Evolutionary conservation across 768 basidiomycete species (phyloP).

Genomic region (Cystofilobasidium capitatum): DNA sequence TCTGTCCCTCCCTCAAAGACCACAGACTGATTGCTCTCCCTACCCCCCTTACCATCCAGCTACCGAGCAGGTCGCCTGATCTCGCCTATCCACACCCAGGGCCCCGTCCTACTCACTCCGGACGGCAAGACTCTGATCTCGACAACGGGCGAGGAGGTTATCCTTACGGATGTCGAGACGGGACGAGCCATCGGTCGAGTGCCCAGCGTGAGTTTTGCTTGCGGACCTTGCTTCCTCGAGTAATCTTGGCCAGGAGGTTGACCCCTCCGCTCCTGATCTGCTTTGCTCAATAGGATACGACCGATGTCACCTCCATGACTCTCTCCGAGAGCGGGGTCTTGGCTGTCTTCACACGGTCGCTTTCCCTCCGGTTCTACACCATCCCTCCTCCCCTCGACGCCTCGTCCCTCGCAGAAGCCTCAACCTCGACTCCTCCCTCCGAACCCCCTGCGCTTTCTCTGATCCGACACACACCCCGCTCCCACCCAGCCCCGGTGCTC

Average conservation of each 20-base stretch:
- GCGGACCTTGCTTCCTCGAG: background rate
- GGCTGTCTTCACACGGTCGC: slow-evolving; percentile 67
- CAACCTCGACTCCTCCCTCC: slow-evolving; percentile 35
- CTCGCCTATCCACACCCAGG: slow-evolving; percentile 74
- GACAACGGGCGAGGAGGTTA: slow-evolving; percentile 73
- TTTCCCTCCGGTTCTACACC: slow-evolving; percentile 73
- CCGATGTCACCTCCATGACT: slow-evolving; percentile 72
- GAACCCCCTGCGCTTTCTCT: slow-evolving; percentile 49
- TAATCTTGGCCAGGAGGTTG: background rate
- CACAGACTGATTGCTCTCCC: background rate
- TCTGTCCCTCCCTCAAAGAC: background rate
- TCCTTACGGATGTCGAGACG: slow-evolving; percentile 67
- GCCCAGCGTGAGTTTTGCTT: slow-evolving; percentile 55
- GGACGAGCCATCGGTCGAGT: slow-evolving; percentile 73
- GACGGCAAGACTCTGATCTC: slow-evolving; percentile 75
- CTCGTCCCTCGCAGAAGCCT: slow-evolving; percentile 30
- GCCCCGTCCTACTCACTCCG: slow-evolving; percentile 65
- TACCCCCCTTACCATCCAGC: slow-evolving; percentile 7
- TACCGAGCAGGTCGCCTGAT: slow-evolving; percentile 27
- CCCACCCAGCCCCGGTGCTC: slow-evolving; percentile 90
- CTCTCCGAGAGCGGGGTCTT: slow-evolving; percentile 58
- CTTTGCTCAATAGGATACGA: slow-evolving; percentile 55
- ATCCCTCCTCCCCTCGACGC: slow-evolving; percentile 45
- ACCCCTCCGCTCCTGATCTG: background rate
- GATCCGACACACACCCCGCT: slow-evolving; percentile 60